Percentiles rank a stretch among this genome's conserved stretches.
phyloP scores from a whole-genome alignment of 208 protist genomes.

The Zelonia costaricensis region DNA sequence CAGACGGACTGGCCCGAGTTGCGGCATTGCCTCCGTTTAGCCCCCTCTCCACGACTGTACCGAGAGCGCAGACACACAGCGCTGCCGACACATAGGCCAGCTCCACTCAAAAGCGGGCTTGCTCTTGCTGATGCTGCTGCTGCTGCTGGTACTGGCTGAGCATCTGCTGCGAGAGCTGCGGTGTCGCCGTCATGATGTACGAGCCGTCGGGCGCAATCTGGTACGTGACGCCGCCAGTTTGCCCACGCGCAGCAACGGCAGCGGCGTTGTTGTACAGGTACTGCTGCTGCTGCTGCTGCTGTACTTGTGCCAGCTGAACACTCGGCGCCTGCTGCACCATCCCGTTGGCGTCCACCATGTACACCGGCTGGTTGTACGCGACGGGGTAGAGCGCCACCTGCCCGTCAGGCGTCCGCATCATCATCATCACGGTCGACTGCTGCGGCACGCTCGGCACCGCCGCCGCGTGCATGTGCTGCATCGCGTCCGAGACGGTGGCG shows the following conservation, averaged over 20 bases:
- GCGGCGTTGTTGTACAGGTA: conserved; percentile 11
- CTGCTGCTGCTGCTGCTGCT: conserved; percentile 13
- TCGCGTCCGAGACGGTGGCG: background rate
- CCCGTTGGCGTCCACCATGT: conserved; percentile 6
- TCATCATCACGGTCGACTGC: conserved; percentile 23
- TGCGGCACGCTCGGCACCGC: background rate
- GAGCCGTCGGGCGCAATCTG: conserved; percentile 10
- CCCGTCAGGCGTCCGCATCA: conserved; percentile 27
- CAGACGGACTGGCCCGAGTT: no score
- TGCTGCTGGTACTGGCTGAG: conserved; percentile 6
- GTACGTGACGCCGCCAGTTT: background rate
- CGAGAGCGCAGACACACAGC: no score
- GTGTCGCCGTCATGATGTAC: conserved; percentile 1
- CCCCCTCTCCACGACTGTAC: no score
- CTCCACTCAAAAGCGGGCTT: background rate
- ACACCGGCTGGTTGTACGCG: conserved; percentile 25
- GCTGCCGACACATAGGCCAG: no score
- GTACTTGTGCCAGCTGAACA: background rate
- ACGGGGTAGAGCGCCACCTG: conserved; percentile 26
- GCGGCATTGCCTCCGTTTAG: no score
- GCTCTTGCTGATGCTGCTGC: background rate
- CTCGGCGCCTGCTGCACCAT: conserved; percentile 12
- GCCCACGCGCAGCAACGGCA: background rate
- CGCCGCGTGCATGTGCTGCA: background rate
- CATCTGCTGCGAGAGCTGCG: conserved; percentile 2